Conservation (phyloP, 2,329 filamentous ascomycete species). For the Emmonsiellopsis sp. region DNA sequence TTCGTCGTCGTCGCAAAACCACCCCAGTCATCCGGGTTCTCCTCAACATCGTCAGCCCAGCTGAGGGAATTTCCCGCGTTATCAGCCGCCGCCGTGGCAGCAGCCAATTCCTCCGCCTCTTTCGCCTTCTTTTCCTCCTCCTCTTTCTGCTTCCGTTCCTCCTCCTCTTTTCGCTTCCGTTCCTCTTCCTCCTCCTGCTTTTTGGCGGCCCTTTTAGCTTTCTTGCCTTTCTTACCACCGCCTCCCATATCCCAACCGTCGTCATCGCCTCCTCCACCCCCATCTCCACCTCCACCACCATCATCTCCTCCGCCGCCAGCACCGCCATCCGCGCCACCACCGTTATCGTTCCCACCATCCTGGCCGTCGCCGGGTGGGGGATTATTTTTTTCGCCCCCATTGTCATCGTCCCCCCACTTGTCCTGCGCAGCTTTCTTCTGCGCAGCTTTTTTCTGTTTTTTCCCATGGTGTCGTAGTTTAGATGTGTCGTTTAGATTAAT, state of each 20-base stretch:
- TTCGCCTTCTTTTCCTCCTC: constrained; percentile 1
- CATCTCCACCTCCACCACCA: constrained; percentile 2
- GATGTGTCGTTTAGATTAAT: constrained; percentile 10
- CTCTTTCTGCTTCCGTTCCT: constrained; percentile 2
- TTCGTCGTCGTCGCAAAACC: constrained; percentile 42
- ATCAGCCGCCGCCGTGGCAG: constrained; percentile 17
- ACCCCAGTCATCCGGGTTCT: constrained; percentile 41
- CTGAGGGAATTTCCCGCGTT: constrained; percentile 26
- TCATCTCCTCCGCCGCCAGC: background rate
- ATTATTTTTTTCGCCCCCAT: constrained; percentile 2
- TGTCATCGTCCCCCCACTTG: background rate
- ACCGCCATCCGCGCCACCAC: constrained; percentile 4
- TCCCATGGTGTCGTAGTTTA: constrained; percentile 6
- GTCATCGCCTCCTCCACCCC: constrained; percentile 6
- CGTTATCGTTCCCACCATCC: constrained; percentile 2
- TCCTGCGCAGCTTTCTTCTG: constrained; percentile 4
- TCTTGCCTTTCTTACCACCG: constrained; percentile 11
- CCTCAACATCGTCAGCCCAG: constrained; percentile 35
- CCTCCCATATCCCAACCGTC: constrained; percentile 5
- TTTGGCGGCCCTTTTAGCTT: constrained; percentile 8
- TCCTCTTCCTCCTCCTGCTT: constrained; percentile 8
- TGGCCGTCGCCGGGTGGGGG: constrained; percentile 6
- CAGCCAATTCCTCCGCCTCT: constrained; percentile 8
- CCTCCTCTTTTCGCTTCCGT: constrained; percentile 2
- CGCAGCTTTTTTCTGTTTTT: constrained; percentile 8